Percentiles rank a stretch among this genome's conserved stretches.
These are phyloP conservation scores for Penicillium paxilli DNA, from an alignment of 495 filamentous ascomycete species.

Conservation along the genomic window DNA sequence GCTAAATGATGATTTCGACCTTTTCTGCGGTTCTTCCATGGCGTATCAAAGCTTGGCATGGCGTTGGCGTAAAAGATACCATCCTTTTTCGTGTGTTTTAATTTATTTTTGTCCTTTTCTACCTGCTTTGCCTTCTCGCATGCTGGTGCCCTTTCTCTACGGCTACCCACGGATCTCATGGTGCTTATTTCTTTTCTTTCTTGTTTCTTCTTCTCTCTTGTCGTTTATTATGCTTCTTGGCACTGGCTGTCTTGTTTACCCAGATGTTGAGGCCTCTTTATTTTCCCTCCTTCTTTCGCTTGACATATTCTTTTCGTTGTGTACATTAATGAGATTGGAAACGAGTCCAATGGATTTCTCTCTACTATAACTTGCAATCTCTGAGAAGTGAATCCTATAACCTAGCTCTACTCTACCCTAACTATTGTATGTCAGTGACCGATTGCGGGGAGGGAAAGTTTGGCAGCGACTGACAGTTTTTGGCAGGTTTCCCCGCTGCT, in stretches of 20 bases:
- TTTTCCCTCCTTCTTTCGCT: conserved; percentile 15
- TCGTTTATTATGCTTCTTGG: conserved; percentile 11
- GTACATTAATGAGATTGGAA: conserved; percentile 33
- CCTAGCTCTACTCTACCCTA: not conserved
- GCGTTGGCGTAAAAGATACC: conserved; percentile 38
- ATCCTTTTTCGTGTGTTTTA: conserved; percentile 21
- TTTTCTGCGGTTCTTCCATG: conserved; percentile 13
- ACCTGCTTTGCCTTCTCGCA: not conserved
- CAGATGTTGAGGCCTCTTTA: conserved; percentile 1
- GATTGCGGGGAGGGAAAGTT: not conserved
- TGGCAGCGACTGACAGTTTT: not conserved
- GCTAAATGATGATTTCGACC: conserved; percentile 17
- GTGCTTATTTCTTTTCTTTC: conserved; percentile 9
- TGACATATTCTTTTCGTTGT: conserved; percentile 25
- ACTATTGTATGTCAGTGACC: too few relatives aligned
- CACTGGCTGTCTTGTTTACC: not conserved
- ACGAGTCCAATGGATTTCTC: not conserved
- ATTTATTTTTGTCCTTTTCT: conserved; percentile 2
- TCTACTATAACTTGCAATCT: not conserved
- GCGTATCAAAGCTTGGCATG: conserved; percentile 17
- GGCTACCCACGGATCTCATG: conserved; percentile 6
- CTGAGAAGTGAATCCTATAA: not conserved
- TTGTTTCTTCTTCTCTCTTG: conserved; percentile 14
- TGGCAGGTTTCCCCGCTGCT: conserved; percentile 6
- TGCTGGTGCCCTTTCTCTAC: not conserved